Evolutionary conservation across 345 rosid species (phyloP), one percentile per base, ranked within the genome.

Genomic region (Corymbia maculata): DNA sequence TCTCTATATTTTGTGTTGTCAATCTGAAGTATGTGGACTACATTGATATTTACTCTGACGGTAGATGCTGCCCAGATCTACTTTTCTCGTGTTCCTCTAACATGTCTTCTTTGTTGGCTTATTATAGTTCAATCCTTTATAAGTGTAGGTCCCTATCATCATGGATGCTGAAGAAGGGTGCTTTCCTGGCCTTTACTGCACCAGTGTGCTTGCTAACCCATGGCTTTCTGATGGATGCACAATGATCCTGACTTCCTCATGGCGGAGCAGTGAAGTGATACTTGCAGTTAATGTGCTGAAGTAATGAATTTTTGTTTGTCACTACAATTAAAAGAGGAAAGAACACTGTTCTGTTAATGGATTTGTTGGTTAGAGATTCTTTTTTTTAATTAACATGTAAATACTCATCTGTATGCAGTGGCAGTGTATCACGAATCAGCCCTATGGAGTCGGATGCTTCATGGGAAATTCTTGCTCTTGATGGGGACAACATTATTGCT

Each of bases 151-250:
- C 92, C 95, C 95, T 75, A 89, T 93, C 61, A 96, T 98, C 91
- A 93, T 90, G 87, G 92, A 93, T 87, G 91, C 99, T 49, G 96
- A 94, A 26, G 95, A 94, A 26, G 96, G 94, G 86, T 93, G 94
- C 87, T 98, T 98, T 90, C 98, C 99, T 7, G 99, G 99, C 88
- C 97, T 98, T 80, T 98, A 97, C 91, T 88, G 84, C 87, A 91
- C 94, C 8, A 79, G 87, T 87, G 86, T 94, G 86, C 95, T 93
- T 75, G 88, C 87, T 80, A 92, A 93, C 86, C 97, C 98, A 15
- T 98, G 99, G 99, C 97, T 97, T 88, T 97, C 99, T 88, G 98
- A 97, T 94, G 96, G 98, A 90, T 89, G 92, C 89, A 96, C 94
- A 70, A 89, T 98, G 93, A 89, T 97, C 89, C 88, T 98, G 87